Base-by-base conservation (phyloP, 1,284 basidiomycete genomes). In the Cryptococcus neoformans region DNA sequence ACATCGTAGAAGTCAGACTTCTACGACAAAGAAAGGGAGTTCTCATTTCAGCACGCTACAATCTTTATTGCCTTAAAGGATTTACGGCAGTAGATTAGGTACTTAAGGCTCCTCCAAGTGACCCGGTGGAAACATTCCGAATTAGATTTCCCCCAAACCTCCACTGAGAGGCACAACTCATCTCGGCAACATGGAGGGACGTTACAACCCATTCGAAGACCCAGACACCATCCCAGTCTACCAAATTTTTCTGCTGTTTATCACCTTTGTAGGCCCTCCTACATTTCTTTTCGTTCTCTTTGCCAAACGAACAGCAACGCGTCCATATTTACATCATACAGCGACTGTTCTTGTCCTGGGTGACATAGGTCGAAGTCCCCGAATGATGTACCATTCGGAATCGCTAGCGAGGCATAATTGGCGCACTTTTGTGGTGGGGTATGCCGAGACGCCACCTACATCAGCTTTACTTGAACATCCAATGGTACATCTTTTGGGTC, bases 331-430 rank as follows among this genome's bases (percentile, higher is more conserved):
- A 45, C 57, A 62, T n/a, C 56, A 66, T 12, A 74, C 88, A 1
- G 89, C 92, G 10, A 89, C 87, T 0, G 86, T 99, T 49, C 80
- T 99, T 35, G 96, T 99, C 1, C 82, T 99, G 8, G 96, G 96
- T 6, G 96, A 99, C 78, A 86, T 99, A 50, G 96, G 93, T 0
- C 83, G 95, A 49, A 93, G 90, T 72, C 96, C 96, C 8, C 83
- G 96, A 41, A 98, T 98, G 92, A 96, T 98, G 89, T 96, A 97
- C 75, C 96, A 99, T 69, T 90, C 94, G 0, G 85, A 94, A 69
- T 93, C 90, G 69, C 89, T 99, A 68, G 88, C 90, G 21, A 84
- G 87, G 51, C 83, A 87, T 57, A 85, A 83, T 3, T 98, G 90
- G 78, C 79, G 84, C 57, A 92, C 92, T 0, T 85, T 85, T 66